phyloP scores from a whole-genome alignment of 495 filamentous ascomycete species.

The Talaromyces borbonicus region DNA sequence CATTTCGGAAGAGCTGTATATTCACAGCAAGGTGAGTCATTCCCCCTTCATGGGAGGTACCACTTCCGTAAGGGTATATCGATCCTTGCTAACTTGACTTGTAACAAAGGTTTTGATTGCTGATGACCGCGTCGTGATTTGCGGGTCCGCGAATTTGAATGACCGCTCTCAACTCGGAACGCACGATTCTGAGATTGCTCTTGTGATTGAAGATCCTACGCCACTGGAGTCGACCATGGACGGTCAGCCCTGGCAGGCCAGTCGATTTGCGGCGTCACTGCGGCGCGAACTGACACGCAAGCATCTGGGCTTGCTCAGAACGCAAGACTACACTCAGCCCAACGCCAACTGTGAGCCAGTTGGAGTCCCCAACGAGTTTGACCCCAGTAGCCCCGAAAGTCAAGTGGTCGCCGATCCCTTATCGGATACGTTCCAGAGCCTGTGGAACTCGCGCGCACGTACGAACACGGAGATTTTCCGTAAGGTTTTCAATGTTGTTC shows the following conservation, averaged over 20 bases:
- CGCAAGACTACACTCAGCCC: constrained; percentile 55
- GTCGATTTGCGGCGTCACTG: constrained; percentile 73
- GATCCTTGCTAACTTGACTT: background rate
- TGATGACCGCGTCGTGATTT: constrained; percentile 81
- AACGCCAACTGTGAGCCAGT: constrained; percentile 70
- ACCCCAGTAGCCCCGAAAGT: constrained; percentile 72
- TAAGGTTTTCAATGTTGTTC: constrained; percentile 80
- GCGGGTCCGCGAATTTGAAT: constrained; percentile 89
- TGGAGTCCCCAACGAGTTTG: constrained; percentile 63
- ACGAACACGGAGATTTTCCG: constrained; percentile 80
- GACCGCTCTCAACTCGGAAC: constrained; percentile 85
- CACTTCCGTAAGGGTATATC: constrained; percentile 1
- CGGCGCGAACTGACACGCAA: constrained; percentile 83
- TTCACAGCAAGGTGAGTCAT: constrained; percentile 67
- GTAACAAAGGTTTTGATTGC: constrained; percentile 63
- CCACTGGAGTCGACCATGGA: constrained; percentile 62
- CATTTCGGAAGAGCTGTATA: constrained; percentile 87
- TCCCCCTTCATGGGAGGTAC: background rate
- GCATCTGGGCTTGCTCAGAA: constrained; percentile 73
- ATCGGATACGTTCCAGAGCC: constrained; percentile 48
- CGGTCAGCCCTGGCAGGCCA: constrained; percentile 57
- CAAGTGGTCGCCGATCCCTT: constrained; percentile 66
- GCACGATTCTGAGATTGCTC: constrained; percentile 80
- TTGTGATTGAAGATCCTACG: constrained; percentile 68
- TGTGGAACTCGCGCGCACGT: constrained; percentile 66